Evolutionary conservation across 371 early-diverging fungal genomes (phyloP).

Genomic region (Mucor circinelloides): DNA sequence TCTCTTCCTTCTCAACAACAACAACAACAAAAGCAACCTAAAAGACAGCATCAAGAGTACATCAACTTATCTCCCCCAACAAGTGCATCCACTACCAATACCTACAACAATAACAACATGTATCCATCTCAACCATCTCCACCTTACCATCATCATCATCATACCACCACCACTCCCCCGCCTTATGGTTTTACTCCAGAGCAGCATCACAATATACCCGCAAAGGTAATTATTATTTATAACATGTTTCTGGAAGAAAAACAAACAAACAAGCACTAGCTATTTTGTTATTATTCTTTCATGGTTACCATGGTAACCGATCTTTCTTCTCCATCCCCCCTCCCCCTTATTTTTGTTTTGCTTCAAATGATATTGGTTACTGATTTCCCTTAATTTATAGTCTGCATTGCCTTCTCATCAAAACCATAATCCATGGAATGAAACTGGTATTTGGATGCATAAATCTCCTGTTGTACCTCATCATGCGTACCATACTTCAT

Average conservation of each 20-base stretch:
- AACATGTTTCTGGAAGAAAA: constrained; percentile 1
- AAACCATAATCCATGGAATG: constrained; percentile 23
- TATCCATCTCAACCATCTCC: constrained; percentile 4
- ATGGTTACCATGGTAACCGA: neutral
- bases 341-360: neutral
- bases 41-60: neutral
- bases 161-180: neutral
- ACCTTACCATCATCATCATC: neutral
- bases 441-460: constrained; percentile 23
- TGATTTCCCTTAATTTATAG: neutral
- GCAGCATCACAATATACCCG: constrained; percentile 5
- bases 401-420: neutral
- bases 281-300: neutral
- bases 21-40: constrained; percentile 5
- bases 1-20: neutral
- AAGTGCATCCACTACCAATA: neutral
- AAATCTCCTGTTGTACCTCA: constrained; percentile 3
- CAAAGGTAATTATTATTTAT: constrained; percentile 5
- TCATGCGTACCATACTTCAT: constrained; percentile 7
- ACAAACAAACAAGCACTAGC: constrained; percentile 4
- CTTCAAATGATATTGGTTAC: neutral
- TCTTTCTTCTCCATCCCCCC: neutral
- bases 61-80: constrained; percentile 4
- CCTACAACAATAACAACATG: neutral
- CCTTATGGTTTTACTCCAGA: neutral